Base-by-base conservation (phyloP, 495 filamentous ascomycete species). In the Lasiosphaeriaceae sp. region DNA sequence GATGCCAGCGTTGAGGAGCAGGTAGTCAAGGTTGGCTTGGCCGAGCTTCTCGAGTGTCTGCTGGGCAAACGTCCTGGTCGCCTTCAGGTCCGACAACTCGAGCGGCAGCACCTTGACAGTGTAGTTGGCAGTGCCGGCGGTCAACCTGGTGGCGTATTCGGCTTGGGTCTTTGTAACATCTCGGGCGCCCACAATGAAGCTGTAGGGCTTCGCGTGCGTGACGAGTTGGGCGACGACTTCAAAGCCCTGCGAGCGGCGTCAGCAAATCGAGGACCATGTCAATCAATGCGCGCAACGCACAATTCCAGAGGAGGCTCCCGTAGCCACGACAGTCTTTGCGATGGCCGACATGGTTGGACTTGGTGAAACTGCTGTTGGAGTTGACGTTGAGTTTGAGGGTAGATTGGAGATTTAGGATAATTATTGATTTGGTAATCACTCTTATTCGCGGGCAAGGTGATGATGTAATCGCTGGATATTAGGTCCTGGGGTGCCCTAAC, bases 111-210 rank as follows among this genome's bases (percentile, higher is more conserved):
- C 63, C 8, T 66, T 72, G 19, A 79, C 49, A 48, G 50, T 66
- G 60, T 77, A 70, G 23, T 61, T 68, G 50, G 54, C 46, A 48
- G 20, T 54, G 66, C 72, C 70, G 47, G 67, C 71, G 4, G 58
- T 60, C 52, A 77, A 65, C 0, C 41, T 49, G 54, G 69, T 49
- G 54, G 69, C 63, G 59, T 68, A 79, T 9, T 71, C 74, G 0
- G 65, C 63, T 44, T 68, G 55, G 19, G 74, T 69, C 3, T 58
- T 59, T 58, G 64, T 26, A 2, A 66, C 57, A 46, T 77, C 69
- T 9, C 76, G 70, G 4, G 71, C 76, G 24, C 74, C 76, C 46
- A 79, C 67, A 53, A 78, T 73, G 53, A 78, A 66, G n/a, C 66
- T 70, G 59, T 76, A 73, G 0, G 72, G 68, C 49, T 69, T 57